Evolutionary conservation across 2,329 filamentous ascomycete species (phyloP).

Genomic region (Sordariomycetes sp.): DNA sequence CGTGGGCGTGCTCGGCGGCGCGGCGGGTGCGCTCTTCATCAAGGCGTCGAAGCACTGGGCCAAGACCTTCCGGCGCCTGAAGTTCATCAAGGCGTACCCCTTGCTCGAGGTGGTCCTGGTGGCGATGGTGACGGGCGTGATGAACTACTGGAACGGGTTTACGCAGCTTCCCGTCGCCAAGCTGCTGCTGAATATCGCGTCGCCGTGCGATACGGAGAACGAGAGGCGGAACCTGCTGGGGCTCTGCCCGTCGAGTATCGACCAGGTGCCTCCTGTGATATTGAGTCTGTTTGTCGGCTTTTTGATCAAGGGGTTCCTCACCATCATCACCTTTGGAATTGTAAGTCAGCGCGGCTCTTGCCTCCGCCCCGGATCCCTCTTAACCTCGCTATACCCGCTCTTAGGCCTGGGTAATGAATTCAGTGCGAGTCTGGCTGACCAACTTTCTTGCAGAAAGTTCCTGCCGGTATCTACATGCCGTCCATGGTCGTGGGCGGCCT

Average conservation of each 20-base stretch:
- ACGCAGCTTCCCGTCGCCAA: conserved; percentile 86
- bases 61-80: conserved; percentile 71
- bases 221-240: conserved; percentile 54
- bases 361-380: too few relatives aligned
- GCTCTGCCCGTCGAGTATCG: conserved; percentile 61
- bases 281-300: conserved; percentile 66
- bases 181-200: conserved; percentile 79
- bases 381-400: too few relatives aligned
- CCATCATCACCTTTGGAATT: conserved; percentile 86
- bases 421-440: not conserved
- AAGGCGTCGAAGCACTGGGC: conserved; percentile 91
- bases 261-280: conserved; percentile 72
- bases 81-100: conserved; percentile 70
- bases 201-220: conserved; percentile 68
- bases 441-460: conserved; percentile 56
- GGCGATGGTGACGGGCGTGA: conserved; percentile 69
- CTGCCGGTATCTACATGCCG: conserved; percentile 93
- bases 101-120: conserved; percentile 83
- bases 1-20: conserved; percentile 78
- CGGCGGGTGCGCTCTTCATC: conserved; percentile 84
- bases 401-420: not conserved
- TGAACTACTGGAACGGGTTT: conserved; percentile 89
- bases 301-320: conserved; percentile 80
- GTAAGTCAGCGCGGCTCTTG: conserved; percentile 27
- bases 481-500: conserved; percentile 97